phyloP scores from a whole-genome alignment of 2,329 filamentous ascomycete genomes.

The Didymellaceae sp. region DNA sequence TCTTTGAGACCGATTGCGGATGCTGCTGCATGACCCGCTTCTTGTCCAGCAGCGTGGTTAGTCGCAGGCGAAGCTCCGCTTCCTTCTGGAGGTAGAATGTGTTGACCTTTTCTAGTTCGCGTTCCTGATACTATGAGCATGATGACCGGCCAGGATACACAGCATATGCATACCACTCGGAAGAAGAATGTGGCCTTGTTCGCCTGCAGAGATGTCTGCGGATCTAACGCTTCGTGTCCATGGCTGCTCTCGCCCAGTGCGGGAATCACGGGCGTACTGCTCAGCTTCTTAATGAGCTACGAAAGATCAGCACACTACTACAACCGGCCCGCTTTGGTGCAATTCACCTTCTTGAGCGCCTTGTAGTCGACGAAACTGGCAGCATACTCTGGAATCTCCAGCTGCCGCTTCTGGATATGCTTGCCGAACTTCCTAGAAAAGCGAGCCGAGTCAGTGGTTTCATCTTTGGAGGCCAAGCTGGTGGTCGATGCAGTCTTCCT shows the following conservation, averaged over 20 bases:
- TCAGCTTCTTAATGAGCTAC: conserved; percentile 98
- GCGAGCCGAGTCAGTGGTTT: conserved; percentile 47
- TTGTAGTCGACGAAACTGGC: conserved; percentile 99
- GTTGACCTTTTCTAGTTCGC: conserved; percentile 98
- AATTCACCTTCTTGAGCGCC: conserved; percentile 89
- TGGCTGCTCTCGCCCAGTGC: conserved; percentile 70
- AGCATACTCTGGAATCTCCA: conserved; percentile 98
- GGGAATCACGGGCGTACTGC: conserved; percentile 82
- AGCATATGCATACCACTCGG: conserved; percentile 71
- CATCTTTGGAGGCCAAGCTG: conserved; percentile 46
- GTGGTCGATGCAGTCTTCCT: conserved; percentile 45
- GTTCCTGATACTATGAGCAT: conserved; percentile 68
- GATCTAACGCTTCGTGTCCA: conserved; percentile 64
- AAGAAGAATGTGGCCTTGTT: conserved; percentile 99
- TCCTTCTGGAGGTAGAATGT: conserved; percentile 98
- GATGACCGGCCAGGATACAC: background rate
- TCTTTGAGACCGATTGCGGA: conserved; percentile 76
- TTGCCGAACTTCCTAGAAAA: conserved; percentile 95
- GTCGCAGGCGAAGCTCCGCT: conserved; percentile 83
- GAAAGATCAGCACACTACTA: conserved; percentile 21
- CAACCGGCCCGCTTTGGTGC: background rate
- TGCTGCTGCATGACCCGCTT: conserved; percentile 89
- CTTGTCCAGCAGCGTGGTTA: conserved; percentile 93
- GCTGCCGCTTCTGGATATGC: conserved; percentile 98
- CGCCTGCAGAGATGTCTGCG: conserved; percentile 89